These are phyloP conservation scores for Euphorbia pulcherrima DNA, from an alignment of 345 rosid species.

Conservation along the genomic window DNA sequence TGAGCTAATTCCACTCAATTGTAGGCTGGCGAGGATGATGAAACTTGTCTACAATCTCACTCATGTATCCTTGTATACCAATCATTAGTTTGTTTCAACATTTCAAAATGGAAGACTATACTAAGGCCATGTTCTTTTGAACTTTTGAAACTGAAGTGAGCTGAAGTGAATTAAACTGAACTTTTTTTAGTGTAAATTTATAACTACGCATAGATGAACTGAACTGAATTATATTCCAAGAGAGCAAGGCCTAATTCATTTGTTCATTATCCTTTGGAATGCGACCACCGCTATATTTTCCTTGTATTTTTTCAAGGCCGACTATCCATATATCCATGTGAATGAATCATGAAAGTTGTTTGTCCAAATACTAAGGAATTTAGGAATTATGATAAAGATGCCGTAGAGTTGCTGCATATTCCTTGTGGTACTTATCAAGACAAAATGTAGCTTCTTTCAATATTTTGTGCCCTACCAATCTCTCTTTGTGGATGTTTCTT, in stretches of 20 bases:
- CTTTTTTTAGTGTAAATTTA: too few relatives aligned
- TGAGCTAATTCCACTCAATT: slow-evolving; percentile 8
- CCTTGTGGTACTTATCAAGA: neutral
- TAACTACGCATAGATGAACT: too few relatives aligned
- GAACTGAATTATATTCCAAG: too few relatives aligned
- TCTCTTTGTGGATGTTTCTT: neutral
- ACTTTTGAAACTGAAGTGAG: too few relatives aligned
- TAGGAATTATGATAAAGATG: neutral
- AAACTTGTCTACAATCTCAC: slow-evolving; percentile 42
- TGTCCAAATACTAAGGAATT: neutral
- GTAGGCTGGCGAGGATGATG: slow-evolving; percentile 60
- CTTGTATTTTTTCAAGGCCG: neutral
- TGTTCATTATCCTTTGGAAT: neutral
- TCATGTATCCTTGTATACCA: slow-evolving; percentile 61
- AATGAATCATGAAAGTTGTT: neutral
- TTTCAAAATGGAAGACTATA: neutral
- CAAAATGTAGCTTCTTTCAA: neutral
- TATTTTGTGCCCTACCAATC: neutral
- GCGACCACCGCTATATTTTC: neutral
- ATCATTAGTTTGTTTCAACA: slow-evolving; percentile 4
- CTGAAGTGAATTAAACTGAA: too few relatives aligned
- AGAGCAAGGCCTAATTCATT: too few relatives aligned
- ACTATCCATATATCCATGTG: neutral
- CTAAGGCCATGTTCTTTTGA: too few relatives aligned
- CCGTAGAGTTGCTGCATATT: neutral